A percentile compares a stretch with the other conserved stretches of the same genome.
phyloP scores from a whole-genome alignment of 441 rosid species.

The Bruguiera hainesii region DNA sequence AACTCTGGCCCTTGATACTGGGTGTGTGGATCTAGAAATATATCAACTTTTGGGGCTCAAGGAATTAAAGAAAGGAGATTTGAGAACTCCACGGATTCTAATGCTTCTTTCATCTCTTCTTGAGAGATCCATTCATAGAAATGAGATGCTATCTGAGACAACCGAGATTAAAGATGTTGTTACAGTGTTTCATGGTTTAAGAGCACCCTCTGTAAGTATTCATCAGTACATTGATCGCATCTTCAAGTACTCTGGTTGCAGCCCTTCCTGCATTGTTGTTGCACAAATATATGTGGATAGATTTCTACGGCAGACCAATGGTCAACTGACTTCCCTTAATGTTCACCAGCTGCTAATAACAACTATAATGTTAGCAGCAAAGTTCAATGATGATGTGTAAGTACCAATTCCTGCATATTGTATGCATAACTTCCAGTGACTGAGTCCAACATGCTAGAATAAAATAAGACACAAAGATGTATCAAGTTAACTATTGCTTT shows the following conservation, averaged over 20 bases:
- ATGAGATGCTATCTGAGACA: conserved; percentile 37
- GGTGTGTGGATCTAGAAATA: conserved; percentile 35
- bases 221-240: conserved; percentile 71
- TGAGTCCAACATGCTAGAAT: background rate
- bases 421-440: too few species aligned
- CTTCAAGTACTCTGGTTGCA: conserved; percentile 75
- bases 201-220: conserved; percentile 62
- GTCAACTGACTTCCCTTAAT: conserved; percentile 59
- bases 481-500: too few species aligned
- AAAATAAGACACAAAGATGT: too few species aligned
- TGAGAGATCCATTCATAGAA: conserved; percentile 48
- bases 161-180: conserved; percentile 29
- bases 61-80: conserved; percentile 39
- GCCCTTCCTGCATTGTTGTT: conserved; percentile 82
- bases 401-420: conserved; percentile 13
- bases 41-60: conserved; percentile 61
- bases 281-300: conserved; percentile 69
- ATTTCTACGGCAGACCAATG: conserved; percentile 42
- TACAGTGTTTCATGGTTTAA: conserved; percentile 64
- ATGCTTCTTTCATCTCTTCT: conserved; percentile 59
- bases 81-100: conserved; percentile 45
- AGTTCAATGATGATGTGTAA: conserved; percentile 77
- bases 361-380: conserved; percentile 68
- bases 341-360: conserved; percentile 86
- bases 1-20: conserved; percentile 32